Conservation (phyloP, 1,139 yeast genomes). For the Candida frijolesensis region DNA sequence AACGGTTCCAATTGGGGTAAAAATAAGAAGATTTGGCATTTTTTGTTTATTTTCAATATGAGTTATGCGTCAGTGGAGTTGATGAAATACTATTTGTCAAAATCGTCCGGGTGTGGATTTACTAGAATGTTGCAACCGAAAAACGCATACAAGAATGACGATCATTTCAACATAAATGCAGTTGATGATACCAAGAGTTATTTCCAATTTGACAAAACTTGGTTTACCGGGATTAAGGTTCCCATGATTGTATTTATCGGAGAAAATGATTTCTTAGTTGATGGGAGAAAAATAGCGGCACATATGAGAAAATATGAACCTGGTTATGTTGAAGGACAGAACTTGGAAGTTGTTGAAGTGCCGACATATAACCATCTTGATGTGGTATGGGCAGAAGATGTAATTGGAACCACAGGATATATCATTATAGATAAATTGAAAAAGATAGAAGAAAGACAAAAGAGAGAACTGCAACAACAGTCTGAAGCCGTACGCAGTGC, state of each 20-base stretch:
- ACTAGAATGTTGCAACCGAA: conserved; percentile 40
- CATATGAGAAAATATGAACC: conserved; percentile 58
- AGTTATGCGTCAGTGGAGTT: conserved; percentile 75
- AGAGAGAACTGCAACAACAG: not conserved
- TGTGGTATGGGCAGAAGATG: conserved; percentile 59
- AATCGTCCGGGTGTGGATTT: conserved; percentile 45
- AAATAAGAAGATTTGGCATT: conserved; percentile 59
- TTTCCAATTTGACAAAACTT: conserved; percentile 49
- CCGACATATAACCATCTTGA: conserved; percentile 57
- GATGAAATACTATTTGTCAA: conserved; percentile 88
- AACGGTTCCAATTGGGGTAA: conserved; percentile 69
- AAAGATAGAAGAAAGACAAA: not conserved
- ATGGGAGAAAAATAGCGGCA: conserved; percentile 55
- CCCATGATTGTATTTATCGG: conserved; percentile 67
- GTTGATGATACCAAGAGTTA: conserved; percentile 49
- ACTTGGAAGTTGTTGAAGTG: conserved; percentile 39
- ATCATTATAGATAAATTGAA: conserved; percentile 16
- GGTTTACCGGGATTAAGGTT: conserved; percentile 57
- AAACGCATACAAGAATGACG: conserved; percentile 33
- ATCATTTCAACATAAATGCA: conserved; percentile 21
- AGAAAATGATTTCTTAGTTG: conserved; percentile 65
- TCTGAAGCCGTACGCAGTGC: not conserved
- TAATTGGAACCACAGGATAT: conserved; percentile 35
- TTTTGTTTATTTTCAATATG: conserved; percentile 86
- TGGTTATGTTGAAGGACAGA: conserved; percentile 38